Percentiles rank a stretch among this genome's conserved stretches.
These are phyloP conservation scores for Fusarium sp. DNA, from an alignment of 2,329 filamentous ascomycete species.

Conservation along the genomic window DNA sequence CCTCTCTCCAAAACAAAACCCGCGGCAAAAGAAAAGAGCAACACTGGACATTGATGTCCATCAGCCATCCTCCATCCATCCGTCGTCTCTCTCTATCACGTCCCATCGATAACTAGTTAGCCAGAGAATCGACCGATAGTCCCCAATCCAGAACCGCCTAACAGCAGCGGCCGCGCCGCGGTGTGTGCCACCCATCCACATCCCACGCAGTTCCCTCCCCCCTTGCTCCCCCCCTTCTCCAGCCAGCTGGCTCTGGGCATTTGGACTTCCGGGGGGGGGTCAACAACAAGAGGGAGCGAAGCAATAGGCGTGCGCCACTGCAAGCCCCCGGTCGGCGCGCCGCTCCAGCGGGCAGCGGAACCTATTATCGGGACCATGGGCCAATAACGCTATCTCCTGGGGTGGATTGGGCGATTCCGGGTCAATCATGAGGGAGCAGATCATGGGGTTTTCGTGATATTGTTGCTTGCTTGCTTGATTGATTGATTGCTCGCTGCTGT, in stretches of 20 bases:
- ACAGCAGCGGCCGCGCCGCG: constrained; percentile 13
- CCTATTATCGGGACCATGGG: not conserved
- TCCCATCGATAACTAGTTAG: not conserved
- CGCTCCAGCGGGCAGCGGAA: constrained; percentile 4
- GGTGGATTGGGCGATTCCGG: constrained; percentile 6
- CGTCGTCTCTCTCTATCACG: not conserved
- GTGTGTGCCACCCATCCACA: constrained; percentile 22
- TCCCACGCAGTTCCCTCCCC: constrained; percentile 3
- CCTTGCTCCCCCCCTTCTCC: constrained; percentile 11
- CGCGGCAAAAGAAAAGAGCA: not conserved
- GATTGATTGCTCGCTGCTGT: constrained; percentile 10
- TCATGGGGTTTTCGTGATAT: constrained; percentile 10
- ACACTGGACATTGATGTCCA: constrained; percentile 7
- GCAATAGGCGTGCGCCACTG: constrained; percentile 22
- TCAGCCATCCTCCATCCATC: constrained; percentile 8
- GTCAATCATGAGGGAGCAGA: constrained; percentile 12
- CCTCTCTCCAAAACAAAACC: not conserved
- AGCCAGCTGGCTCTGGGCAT: constrained; percentile 4
- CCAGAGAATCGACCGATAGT: constrained; percentile 24
- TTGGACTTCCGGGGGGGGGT: constrained; percentile 10
- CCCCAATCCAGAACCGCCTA: constrained; percentile 21
- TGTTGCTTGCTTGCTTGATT: not conserved
- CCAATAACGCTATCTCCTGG: constrained; percentile 13
- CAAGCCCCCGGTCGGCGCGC: constrained; percentile 17
- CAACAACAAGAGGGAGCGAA: not conserved